These are phyloP conservation scores for Phylloporus arenicola DNA, from an alignment of 768 basidiomycete species.

Conservation along the genomic window DNA sequence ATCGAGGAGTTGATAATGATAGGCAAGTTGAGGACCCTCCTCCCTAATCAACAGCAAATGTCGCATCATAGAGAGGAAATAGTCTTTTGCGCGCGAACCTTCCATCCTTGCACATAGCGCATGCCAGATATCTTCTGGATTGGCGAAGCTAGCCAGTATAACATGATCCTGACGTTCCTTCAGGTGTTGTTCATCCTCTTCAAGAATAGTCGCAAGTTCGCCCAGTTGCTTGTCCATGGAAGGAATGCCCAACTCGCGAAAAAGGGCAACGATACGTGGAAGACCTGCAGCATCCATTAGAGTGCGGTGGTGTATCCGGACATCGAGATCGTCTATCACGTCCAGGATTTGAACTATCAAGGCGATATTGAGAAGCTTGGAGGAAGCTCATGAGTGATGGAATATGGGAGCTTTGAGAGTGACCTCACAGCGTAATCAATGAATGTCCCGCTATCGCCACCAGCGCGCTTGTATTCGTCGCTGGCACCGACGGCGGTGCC, in stretches of 20 bases:
- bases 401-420: background rate
- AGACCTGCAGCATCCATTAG: constrained; percentile 90
- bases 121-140: constrained; percentile 83
- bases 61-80: constrained; percentile 92
- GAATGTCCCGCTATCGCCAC: constrained; percentile 59
- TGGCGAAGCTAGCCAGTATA: constrained; percentile 68
- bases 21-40: constrained; percentile 76
- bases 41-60: constrained; percentile 88
- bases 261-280: constrained; percentile 62
- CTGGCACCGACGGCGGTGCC: constrained; percentile 94
- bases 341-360: constrained; percentile 66
- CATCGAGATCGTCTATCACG: constrained; percentile 68
- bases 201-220: constrained; percentile 53
- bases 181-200: constrained; percentile 70
- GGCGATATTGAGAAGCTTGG: constrained; percentile 50
- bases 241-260: constrained; percentile 58
- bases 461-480: constrained; percentile 72
- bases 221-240: constrained; percentile 63
- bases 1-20: constrained; percentile 90
- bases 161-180: constrained; percentile 71
- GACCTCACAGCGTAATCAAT: constrained; percentile 81
- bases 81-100: constrained; percentile 71
- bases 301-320: constrained; percentile 80
- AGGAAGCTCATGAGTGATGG: constrained; percentile 9
- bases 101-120: constrained; percentile 74